Conservation (phyloP, 306 rosid genomes). For the Elaeagnus macrophylla region DNA sequence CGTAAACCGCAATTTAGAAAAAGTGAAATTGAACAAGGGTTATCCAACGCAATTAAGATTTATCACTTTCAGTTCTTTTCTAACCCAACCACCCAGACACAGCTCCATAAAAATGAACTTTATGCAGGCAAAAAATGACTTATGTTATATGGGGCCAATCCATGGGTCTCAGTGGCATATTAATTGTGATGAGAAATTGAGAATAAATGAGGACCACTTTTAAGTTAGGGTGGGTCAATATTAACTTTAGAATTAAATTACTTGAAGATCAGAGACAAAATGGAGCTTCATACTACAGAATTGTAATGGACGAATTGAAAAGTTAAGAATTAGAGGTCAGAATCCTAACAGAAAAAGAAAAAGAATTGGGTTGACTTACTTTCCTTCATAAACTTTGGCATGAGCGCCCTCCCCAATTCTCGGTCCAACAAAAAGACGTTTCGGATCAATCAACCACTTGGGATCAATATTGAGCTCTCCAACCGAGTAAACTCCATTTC, state of each 20-base stretch:
- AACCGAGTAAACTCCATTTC: constrained; percentile 67
- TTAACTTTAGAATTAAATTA: not conserved
- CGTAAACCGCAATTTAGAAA: not conserved
- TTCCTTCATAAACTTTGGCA: constrained; percentile 93
- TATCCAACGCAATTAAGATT: not conserved
- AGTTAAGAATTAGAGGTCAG: constrained; percentile 4
- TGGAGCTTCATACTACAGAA: not conserved
- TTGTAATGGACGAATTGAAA: not conserved
- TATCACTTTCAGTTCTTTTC: constrained; percentile 2
- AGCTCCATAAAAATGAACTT: constrained; percentile 3
- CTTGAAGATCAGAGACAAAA: constrained; percentile 9
- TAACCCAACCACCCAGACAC: constrained; percentile 2
- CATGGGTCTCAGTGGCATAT: too few relatives aligned
- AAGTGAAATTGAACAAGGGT: not conserved
- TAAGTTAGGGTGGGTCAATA: not conserved
- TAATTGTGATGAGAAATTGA: not conserved
- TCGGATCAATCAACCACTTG: constrained; percentile 86
- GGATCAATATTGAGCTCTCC: constrained; percentile 61
- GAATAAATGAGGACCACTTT: not conserved
- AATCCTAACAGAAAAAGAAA: constrained; percentile 5
- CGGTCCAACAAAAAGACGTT: constrained; percentile 80
- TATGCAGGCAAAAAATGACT: not conserved
- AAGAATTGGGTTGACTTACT: constrained; percentile 57
- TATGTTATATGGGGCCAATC: too few relatives aligned
- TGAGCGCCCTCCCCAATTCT: constrained; percentile 92